Percentiles rank a stretch among this genome's conserved stretches.
Conservation (phyloP, 805 yeast genomes). For the Wickerhamomyces pijperi region DNA sequence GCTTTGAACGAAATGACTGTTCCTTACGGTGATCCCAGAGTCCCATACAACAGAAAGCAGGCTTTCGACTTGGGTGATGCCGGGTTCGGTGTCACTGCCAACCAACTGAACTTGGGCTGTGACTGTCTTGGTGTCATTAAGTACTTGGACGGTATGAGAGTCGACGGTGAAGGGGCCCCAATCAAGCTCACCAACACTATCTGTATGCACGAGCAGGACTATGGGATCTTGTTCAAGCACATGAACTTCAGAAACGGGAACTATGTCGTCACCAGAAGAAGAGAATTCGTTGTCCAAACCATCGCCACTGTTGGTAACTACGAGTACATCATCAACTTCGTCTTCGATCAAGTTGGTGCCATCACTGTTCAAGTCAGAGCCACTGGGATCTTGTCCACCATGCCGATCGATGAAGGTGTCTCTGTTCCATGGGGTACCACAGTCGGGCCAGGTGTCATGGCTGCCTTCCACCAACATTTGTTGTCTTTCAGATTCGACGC, state of each 20-base stretch:
- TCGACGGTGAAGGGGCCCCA: slow-evolving; percentile 51
- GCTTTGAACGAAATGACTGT: slow-evolving; percentile 79
- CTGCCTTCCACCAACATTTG: slow-evolving; percentile 78
- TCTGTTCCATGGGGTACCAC: slow-evolving; percentile 60
- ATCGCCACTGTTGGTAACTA: slow-evolving; percentile 80
- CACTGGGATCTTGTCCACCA: slow-evolving; percentile 77
- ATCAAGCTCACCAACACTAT: slow-evolving; percentile 54
- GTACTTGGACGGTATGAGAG: slow-evolving; percentile 53
- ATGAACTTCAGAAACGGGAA: slow-evolving; percentile 64
- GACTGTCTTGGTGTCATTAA: slow-evolving; percentile 75
- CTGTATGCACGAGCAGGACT: slow-evolving; percentile 74
- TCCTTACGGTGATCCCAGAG: slow-evolving; percentile 79
- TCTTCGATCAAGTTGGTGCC: slow-evolving; percentile 70
- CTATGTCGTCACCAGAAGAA: slow-evolving; percentile 60
- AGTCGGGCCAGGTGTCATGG: slow-evolving; percentile 73
- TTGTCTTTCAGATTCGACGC: slow-evolving; percentile 74
- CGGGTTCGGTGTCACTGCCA: slow-evolving; percentile 70
- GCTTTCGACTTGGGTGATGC: slow-evolving; percentile 82
- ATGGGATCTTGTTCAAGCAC: slow-evolving; percentile 69
- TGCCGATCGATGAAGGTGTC: slow-evolving; percentile 64
- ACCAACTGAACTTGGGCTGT: slow-evolving; percentile 61
- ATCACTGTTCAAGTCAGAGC: slow-evolving; percentile 74
- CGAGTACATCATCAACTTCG: slow-evolving; percentile 64
- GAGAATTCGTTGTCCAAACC: slow-evolving; percentile 71
- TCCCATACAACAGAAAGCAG: slow-evolving; percentile 77